Base-by-base conservation (phyloP, 2,329 filamentous ascomycete species). In the Thielaviopsis ethacetica region DNA sequence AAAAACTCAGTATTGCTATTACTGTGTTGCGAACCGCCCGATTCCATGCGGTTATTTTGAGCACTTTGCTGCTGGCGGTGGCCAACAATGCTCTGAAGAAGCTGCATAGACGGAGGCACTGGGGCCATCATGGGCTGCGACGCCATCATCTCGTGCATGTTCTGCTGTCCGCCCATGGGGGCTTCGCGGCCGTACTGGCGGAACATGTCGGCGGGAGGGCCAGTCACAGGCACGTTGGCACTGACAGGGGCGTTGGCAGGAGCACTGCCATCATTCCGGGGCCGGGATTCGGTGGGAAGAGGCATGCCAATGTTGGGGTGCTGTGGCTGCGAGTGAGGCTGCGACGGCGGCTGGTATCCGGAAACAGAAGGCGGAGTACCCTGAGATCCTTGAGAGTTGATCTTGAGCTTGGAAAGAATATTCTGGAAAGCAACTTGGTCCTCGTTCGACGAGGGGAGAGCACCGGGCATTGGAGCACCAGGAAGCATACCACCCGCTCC, bases 361-460 rank as follows among this genome's bases (percentile, higher is more conserved):
- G 69, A 69, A 10, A 75, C 72, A 13, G 76, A 74, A 27, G 78
- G 75, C 54, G 72, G 71, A 52, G 69, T 72, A 63, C 66, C 64
- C 52, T 70, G 66, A 6, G 72, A 61, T 49, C 1, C 73, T 77
- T 61, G 81, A 79, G 60, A 49, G 44, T 49, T 49, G 44, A 75
- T 75, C 62, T 90, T 85, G 49, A 95, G 79, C 77, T 95, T 94
- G 64, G 86, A 81, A 41, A 95, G 75, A 53, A 96, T 80, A 52
- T 84, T 81, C 63, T 89, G 82, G 70, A 96, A 95, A 1, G 89
- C 91, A 68, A 90, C 86, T 69, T 89, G 88, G 66, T 95, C 91
- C 57, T 83, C 80, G 62, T 12, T 75, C 72, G 21, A 70, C 63
- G 54, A 44, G 71, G 69, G 58, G 70, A 68, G 10, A 66, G 62